Percentiles rank a stretch among this genome's conserved stretches.
These are phyloP conservation scores for Lentinula aciculospora DNA, from an alignment of 768 basidiomycete genomes.

Conservation along the genomic window DNA sequence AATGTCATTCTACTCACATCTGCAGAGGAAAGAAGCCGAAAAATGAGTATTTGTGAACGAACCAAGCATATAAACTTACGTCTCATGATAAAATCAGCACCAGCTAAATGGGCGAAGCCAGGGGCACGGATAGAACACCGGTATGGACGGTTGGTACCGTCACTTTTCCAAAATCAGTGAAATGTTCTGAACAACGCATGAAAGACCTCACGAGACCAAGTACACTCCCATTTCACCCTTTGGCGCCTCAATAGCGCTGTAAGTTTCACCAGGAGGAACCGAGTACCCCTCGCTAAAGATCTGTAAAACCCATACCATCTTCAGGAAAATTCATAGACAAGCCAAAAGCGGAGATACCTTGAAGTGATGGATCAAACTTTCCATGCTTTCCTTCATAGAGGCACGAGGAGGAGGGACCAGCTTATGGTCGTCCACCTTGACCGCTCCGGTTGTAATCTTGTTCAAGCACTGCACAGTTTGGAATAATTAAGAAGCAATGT, in stretches of 20 bases:
- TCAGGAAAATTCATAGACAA: not conserved
- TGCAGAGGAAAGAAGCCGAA: constrained; percentile 16
- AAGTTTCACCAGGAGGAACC: constrained; percentile 94
- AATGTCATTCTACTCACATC: constrained; percentile 28
- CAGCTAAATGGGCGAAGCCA: constrained; percentile 93
- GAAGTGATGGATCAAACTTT: constrained; percentile 96
- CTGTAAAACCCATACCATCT: constrained; percentile 26
- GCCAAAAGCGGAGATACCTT: constrained; percentile 45
- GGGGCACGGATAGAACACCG: constrained; percentile 96
- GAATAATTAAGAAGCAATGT: not conserved
- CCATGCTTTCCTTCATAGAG: constrained; percentile 99
- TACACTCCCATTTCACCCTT: constrained; percentile 99
- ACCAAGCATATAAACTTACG: constrained; percentile 39
- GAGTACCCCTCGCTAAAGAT: constrained; percentile 96
- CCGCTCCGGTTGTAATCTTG: constrained; percentile 89
- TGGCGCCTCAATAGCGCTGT: constrained; percentile 95
- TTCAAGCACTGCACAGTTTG: constrained; percentile 72
- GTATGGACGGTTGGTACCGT: constrained; percentile 95
- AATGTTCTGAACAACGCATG: not conserved
- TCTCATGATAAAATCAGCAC: constrained; percentile 98
- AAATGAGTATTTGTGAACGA: constrained; percentile 7
- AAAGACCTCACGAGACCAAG: constrained; percentile 79
- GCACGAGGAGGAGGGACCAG: constrained; percentile 94
- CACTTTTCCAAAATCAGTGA: constrained; percentile 33
- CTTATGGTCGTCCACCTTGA: constrained; percentile 98